Conservation (phyloP, 2,329 filamentous ascomycete species). For the Eutypa lata region DNA sequence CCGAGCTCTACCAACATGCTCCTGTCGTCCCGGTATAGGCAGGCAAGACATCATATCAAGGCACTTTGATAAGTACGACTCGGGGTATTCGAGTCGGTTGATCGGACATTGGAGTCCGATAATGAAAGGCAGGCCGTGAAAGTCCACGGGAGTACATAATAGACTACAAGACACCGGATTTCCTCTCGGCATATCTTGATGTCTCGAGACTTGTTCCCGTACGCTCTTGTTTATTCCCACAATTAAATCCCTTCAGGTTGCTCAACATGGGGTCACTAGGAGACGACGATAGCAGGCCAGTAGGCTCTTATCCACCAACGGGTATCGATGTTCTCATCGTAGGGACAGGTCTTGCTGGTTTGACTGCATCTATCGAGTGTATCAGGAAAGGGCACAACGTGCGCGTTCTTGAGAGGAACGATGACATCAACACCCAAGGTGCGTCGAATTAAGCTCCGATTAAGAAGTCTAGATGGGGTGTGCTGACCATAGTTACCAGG, state of each 20-base stretch:
- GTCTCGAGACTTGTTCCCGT: not conserved
- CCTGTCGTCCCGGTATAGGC: not conserved
- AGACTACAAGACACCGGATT: too few relatives aligned
- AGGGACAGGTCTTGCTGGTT: conserved; percentile 56
- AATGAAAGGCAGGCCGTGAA: too few relatives aligned
- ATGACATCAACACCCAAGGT: conserved; percentile 50
- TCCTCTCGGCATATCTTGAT: not conserved
- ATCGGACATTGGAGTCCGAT: too few relatives aligned
- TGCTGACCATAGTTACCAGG: conserved; percentile 29
- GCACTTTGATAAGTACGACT: too few relatives aligned
- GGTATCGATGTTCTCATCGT: conserved; percentile 50
- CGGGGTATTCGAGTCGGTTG: too few relatives aligned
- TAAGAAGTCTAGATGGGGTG: not conserved
- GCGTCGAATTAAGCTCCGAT: conserved; percentile 13
- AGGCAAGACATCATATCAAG: not conserved
- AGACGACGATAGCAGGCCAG: conserved; percentile 39
- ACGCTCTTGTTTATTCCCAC: not conserved
- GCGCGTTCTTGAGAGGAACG: conserved; percentile 44
- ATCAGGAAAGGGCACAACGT: conserved; percentile 56
- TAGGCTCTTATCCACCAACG: conserved; percentile 47
- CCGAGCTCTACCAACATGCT: not conserved
- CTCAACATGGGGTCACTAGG: conserved; percentile 22
- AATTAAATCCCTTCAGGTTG: not conserved
- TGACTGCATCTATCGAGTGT: conserved; percentile 60
- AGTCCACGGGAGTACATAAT: too few relatives aligned